Base-by-base conservation (phyloP, 306 rosid species). In the Rubus parviflorus region DNA sequence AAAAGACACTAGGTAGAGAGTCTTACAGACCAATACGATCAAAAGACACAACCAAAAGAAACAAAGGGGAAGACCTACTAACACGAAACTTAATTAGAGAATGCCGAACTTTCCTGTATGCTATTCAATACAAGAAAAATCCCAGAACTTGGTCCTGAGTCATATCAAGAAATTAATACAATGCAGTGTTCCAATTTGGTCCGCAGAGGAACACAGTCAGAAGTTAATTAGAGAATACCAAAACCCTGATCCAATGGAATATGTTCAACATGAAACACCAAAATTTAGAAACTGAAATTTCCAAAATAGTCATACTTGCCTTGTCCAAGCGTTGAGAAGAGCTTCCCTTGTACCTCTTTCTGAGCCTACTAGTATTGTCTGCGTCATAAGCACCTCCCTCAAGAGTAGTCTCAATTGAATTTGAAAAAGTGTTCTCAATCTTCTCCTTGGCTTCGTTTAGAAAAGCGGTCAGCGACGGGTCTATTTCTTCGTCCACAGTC, bases 381-480 rank as follows among this genome's bases (percentile, higher is more conserved):
- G 5, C 37, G 13, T 63, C 68, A 16, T 17, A 63, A 6, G 30
- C 62, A 60, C 65, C 16, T 10, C 12, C 23, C 17, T 4, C 40
- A 3, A 6, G 17, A 5, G 8, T 4, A 25, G 8, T 63, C 68
- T 8, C 22, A 17, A 63, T 8, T 5, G 68, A 62, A 30, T 37
- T 35, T 11, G 68, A 63, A 37, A 15, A 15, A 8, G 68, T 35
- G 4, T 19, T 37, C 45, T 37, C 68, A 63, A 63, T 63, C 68
- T 63, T 63, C 68, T 63, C 22, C 68, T 35, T 63, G 22, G 46
- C 46, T 3, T 22, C 68, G 4, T 37, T 15, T 5, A 63, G 2
- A 38, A 63, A 63, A 7, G 20, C 0, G 3, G 46, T 52, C 82
- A 94, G 80, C 25, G 5, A 49, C 37, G 90, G 82, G 81, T 91